Evolutionary conservation across 2,329 filamentous ascomycete species (phyloP).

Genomic region (Alternaria ventricosa): DNA sequence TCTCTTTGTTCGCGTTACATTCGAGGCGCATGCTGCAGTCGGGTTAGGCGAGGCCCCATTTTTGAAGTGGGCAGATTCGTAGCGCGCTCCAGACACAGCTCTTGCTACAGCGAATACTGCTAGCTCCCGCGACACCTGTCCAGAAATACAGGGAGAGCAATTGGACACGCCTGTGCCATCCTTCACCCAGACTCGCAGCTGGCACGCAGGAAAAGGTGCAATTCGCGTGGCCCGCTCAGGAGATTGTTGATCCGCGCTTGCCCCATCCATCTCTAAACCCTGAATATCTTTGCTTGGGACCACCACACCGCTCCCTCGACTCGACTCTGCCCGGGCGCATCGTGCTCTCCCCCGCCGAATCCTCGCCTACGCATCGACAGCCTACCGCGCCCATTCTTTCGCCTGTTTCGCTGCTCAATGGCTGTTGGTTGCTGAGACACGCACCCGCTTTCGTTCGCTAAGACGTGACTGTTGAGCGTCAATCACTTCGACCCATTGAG

Average conservation of each 20-base stretch:
- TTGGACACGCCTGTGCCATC: neutral
- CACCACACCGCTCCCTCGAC: conserved; percentile 40
- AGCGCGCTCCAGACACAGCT: conserved; percentile 26
- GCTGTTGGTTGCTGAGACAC: conserved; percentile 24
- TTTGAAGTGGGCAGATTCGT: conserved; percentile 9
- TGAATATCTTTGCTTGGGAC: conserved; percentile 27
- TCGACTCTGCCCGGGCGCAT: conserved; percentile 23
- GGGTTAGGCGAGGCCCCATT: conserved; percentile 25
- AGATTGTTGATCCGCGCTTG: conserved; percentile 30
- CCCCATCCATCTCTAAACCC: conserved; percentile 33
- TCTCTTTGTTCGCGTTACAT: neutral
- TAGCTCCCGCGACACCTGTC: conserved; percentile 34
- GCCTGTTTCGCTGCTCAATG: conserved; percentile 27
- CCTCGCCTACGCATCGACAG: conserved; percentile 1
- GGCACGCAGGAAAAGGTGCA: neutral
- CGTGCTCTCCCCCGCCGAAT: conserved; percentile 22
- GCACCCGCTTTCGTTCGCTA: conserved; percentile 21
- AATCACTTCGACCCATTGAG: neutral
- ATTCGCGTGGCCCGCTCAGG: conserved; percentile 4
- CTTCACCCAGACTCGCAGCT: neutral
- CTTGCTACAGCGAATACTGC: conserved; percentile 11
- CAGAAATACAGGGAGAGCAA: conserved; percentile 17
- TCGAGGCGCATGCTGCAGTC: conserved; percentile 2
- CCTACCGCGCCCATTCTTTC: conserved; percentile 20
- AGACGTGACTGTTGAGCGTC: neutral